These are phyloP conservation scores for Backusella tarrabulga DNA, from an alignment of 192 early-diverging fungal genomes.

Conservation along the genomic window DNA sequence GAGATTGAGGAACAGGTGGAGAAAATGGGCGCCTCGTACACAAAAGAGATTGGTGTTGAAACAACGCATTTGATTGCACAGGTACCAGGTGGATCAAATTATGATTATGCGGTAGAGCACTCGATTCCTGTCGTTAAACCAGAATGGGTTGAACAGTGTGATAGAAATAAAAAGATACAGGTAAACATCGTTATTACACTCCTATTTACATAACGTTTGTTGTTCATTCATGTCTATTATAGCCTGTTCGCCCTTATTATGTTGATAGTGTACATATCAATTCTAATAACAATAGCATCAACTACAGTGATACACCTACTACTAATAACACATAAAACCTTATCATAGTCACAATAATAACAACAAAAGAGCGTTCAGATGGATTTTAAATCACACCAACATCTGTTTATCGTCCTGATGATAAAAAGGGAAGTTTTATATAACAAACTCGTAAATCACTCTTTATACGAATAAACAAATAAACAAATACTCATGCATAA, in stretches of 20 bases:
- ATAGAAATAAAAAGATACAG: slow-evolving; percentile 88
- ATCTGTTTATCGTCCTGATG: background rate
- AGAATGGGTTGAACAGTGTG: slow-evolving; percentile 93
- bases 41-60: slow-evolving; percentile 80
- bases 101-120: slow-evolving; percentile 80
- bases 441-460: background rate
- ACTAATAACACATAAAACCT: background rate
- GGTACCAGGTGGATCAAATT: slow-evolving; percentile 78
- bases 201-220: background rate
- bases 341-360: background rate
- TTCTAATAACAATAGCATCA: background rate
- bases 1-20: slow-evolving; percentile 71
- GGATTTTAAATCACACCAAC: background rate
- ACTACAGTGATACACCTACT: background rate
- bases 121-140: slow-evolving; percentile 96
- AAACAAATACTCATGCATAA: background rate
- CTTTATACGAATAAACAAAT: background rate
- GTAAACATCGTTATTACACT: slow-evolving; percentile 10
- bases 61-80: slow-evolving; percentile 94
- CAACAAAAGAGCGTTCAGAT: background rate
- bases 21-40: slow-evolving; percentile 86
- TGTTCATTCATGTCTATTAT: background rate
- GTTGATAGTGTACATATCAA: slow-evolving; percentile 31
- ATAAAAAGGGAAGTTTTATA: background rate
- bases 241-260: slow-evolving; percentile 55